Conservation (phyloP, 164 flowering plant genomes). For the Aristolochia californica region DNA sequence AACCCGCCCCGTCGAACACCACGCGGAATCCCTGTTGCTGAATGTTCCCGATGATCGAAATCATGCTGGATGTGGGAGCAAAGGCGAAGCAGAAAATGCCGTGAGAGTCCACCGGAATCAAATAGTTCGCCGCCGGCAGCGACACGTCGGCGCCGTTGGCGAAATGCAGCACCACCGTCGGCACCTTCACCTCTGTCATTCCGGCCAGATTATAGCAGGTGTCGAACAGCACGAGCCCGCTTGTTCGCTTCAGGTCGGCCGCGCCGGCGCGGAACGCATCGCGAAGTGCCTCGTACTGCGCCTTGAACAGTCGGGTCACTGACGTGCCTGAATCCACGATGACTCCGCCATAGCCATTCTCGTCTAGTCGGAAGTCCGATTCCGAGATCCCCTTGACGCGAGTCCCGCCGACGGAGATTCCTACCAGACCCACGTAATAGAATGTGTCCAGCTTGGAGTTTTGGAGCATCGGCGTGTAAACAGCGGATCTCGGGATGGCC, state of each 20-base stretch:
- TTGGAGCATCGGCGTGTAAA: slow-evolving; percentile 53
- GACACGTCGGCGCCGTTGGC: slow-evolving; percentile 58
- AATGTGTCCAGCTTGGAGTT: slow-evolving; percentile 83
- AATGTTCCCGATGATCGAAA: slow-evolving; percentile 89
- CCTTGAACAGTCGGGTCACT: slow-evolving; percentile 74
- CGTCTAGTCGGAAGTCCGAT: slow-evolving; percentile 53
- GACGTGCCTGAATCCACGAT: slow-evolving; percentile 94
- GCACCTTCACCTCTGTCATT: slow-evolving; percentile 70
- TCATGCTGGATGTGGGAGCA: slow-evolving; percentile 65
- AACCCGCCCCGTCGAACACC: slow-evolving; percentile 48
- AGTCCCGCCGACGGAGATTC: slow-evolving; percentile 79
- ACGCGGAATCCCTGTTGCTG: slow-evolving; percentile 96
- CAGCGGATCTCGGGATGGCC: slow-evolving; percentile 44
- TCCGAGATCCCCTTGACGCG: slow-evolving; percentile 44
- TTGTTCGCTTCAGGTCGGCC: slow-evolving; percentile 35
- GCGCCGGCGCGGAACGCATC: slow-evolving; percentile 71
- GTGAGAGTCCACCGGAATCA: slow-evolving; percentile 67
- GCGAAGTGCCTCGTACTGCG: slow-evolving; percentile 63
- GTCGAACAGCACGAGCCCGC: slow-evolving; percentile 70
- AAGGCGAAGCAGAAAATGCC: slow-evolving; percentile 90
- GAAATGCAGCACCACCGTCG: slow-evolving; percentile 88
- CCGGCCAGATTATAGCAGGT: slow-evolving; percentile 85
- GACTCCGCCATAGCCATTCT: slow-evolving; percentile 79
- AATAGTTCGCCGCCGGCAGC: slow-evolving; percentile 74
- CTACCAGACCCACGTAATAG: slow-evolving; percentile 70